Conservation (phyloP, 2,329 filamentous ascomycete genomes). For the Penicillium hesseltinei region DNA sequence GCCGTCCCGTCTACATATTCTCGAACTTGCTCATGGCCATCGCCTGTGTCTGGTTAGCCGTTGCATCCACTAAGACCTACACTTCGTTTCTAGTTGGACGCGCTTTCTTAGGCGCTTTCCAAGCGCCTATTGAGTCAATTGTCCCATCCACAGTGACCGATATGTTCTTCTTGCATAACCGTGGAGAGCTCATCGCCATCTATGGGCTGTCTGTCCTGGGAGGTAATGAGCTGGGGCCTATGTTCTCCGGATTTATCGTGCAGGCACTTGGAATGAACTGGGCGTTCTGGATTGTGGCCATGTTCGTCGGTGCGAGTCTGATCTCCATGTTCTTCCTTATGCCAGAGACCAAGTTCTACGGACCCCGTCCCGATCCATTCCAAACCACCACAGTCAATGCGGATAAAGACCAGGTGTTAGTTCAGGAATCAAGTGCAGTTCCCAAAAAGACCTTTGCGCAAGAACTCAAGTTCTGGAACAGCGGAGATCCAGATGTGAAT, state of each 20-base stretch:
- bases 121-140: constrained; percentile 27
- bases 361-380: constrained; percentile 17
- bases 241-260: constrained; percentile 27
- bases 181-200: constrained; percentile 16
- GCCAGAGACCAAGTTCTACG: constrained; percentile 27
- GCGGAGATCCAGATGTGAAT: constrained; percentile 21
- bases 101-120: constrained; percentile 22
- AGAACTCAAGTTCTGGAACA: constrained; percentile 15
- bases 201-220: constrained; percentile 25
- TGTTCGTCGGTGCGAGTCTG: constrained; percentile 20
- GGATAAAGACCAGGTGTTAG: constrained; percentile 9
- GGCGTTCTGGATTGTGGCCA: constrained; percentile 21
- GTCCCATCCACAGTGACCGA: constrained; percentile 20
- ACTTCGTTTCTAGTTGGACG: constrained; percentile 18
- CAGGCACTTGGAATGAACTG: constrained; percentile 17
- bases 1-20: constrained; percentile 19
- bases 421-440: constrained; percentile 5
- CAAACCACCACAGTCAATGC: not conserved
- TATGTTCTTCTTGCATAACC: constrained; percentile 22
- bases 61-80: constrained; percentile 15
- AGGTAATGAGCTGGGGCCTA: constrained; percentile 28
- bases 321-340: constrained; percentile 25
- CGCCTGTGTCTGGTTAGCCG: constrained; percentile 23
- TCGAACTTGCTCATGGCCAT: constrained; percentile 19
- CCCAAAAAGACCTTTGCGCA: constrained; percentile 6